Percentiles rank a stretch among this genome's conserved stretches.
Conservation (phyloP, 768 basidiomycete genomes). For the Boletellus ananas region DNA sequence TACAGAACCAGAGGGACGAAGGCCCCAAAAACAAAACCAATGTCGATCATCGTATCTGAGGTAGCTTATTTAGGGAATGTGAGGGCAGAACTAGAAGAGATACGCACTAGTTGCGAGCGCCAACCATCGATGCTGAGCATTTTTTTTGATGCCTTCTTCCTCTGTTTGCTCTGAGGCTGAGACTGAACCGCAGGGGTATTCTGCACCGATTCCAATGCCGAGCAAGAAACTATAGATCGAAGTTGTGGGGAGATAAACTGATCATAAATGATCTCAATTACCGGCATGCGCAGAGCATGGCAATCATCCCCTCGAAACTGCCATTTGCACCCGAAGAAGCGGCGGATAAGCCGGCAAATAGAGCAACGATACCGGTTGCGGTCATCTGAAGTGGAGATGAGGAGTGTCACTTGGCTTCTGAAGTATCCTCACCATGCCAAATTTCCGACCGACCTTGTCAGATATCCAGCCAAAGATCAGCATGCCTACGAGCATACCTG, state of each 20-base stretch:
- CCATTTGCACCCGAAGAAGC: conserved; percentile 77
- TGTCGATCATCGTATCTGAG: conserved; percentile 79
- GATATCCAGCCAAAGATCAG: conserved; percentile 76
- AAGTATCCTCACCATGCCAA: conserved; percentile 64
- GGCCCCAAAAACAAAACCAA: conserved; percentile 73
- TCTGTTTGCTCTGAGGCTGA: conserved; percentile 90
- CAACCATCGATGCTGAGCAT: conserved; percentile 83
- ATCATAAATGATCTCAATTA: conserved; percentile 25
- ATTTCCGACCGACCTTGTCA: conserved; percentile 83
- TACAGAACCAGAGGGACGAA: conserved; percentile 83
- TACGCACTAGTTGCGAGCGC: conserved; percentile 80
- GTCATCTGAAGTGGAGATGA: conserved; percentile 50
- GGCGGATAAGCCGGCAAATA: conserved; percentile 82
- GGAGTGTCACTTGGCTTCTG: not conserved
- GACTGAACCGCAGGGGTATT: conserved; percentile 88
- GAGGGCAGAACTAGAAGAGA: not conserved
- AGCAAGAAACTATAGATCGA: conserved; percentile 62
- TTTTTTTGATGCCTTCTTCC: conserved; percentile 70
- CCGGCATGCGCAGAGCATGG: conserved; percentile 80
- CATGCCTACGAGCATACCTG: conserved; percentile 86
- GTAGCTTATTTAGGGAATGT: not conserved
- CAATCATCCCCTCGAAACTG: conserved; percentile 63
- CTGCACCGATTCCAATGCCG: conserved; percentile 85
- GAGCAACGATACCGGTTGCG: conserved; percentile 76
- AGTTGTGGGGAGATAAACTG: not conserved